These are phyloP conservation scores for Talaromyces proteolyticus DNA, from an alignment of 495 filamentous ascomycete genomes.

Conservation along the genomic window DNA sequence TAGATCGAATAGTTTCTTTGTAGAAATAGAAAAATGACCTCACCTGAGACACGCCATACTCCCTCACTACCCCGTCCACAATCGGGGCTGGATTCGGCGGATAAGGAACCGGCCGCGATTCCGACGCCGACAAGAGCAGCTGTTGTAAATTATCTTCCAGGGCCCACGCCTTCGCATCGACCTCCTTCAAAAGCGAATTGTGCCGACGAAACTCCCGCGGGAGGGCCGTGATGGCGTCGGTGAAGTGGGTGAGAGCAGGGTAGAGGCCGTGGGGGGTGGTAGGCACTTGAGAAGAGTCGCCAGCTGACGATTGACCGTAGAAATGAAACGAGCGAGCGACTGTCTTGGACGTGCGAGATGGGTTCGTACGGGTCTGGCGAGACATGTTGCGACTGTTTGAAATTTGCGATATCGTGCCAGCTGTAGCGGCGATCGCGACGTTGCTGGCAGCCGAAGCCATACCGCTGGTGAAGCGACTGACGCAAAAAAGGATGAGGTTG, in stretches of 20 bases:
- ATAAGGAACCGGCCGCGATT: slow-evolving; percentile 41
- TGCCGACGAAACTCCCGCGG: slow-evolving; percentile 92
- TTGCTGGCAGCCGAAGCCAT: slow-evolving; percentile 6
- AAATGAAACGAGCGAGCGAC: slow-evolving; percentile 44
- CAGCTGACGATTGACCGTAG: slow-evolving; percentile 27
- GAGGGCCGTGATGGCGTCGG: slow-evolving; percentile 85
- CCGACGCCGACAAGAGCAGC: slow-evolving; percentile 61
- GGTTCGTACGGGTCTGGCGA: slow-evolving; percentile 56
- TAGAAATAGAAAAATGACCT: slow-evolving; percentile 1
- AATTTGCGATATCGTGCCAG: slow-evolving; percentile 23
- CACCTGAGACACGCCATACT: slow-evolving; percentile 33
- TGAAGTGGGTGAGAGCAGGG: slow-evolving; percentile 90
- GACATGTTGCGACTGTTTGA: slow-evolving; percentile 44
- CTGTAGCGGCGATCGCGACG: slow-evolving; percentile 3
- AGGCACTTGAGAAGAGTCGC: slow-evolving; percentile 23
- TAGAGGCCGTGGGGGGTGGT: slow-evolving; percentile 62
- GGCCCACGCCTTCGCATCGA: slow-evolving; percentile 78
- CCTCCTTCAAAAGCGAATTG: slow-evolving; percentile 91
- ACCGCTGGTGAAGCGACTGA: neutral
- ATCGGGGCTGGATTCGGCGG: slow-evolving; percentile 34
- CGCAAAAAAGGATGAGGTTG: neutral
- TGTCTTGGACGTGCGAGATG: slow-evolving; percentile 53
- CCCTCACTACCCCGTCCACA: slow-evolving; percentile 29
- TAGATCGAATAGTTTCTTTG: neutral
- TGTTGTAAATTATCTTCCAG: slow-evolving; percentile 57